Evolutionary conservation across 2,329 filamentous ascomycete genomes (phyloP), one percentile per base, ranked within the genome.

Genomic region (Alternaria ventricosa): DNA sequence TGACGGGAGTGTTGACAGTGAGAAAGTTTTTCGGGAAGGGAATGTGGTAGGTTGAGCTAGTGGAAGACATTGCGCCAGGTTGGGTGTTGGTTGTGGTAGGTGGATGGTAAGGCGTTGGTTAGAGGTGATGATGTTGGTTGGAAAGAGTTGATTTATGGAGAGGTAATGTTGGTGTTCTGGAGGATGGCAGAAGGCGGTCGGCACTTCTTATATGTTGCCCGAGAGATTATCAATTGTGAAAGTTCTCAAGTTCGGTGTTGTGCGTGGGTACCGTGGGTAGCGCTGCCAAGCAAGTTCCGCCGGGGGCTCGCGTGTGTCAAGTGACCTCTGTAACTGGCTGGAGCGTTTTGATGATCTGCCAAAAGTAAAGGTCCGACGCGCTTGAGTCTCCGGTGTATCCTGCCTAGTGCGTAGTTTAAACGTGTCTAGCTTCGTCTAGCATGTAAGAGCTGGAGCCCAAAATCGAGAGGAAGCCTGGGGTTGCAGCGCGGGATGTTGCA

Each of bases 1-100:
- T 74, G 68, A 67, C n/a, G 59, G 72, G 73, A 60, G 74, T 72
- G 71, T 79, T 79, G 72, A 79, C 72, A 57, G 76, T 69, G 70
- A 79, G 74, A 68, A 77, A 79, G 71, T 62, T 70, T 54, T 63
- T 67, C 27, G 77, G 77, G 72, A 79, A 78, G 57, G 77, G 75
- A 63, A 79, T 79, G 75, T 79, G 76, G 75, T 71, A 76, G 69
- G 68, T 69, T 66, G 71, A 67, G 56, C 67, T 70, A 58, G 72
- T 71, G 69, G 72, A 71, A 75, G 76, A 75, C 76, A 78, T 79
- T 71, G 72, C 71, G 72, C 67, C 71, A 71, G 71, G 61, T 45
- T 77, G 69, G 50, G 60, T 63, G 66, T 63, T 61, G 33, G 59
- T 43, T 64, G 50, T 60, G 50, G 59, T 65, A 43, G 50, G 51